Percentiles rank a stretch among this genome's conserved stretches.
These are phyloP conservation scores for Candida oleophila DNA, from an alignment of 805 yeast genomes.

Conservation along the genomic window DNA sequence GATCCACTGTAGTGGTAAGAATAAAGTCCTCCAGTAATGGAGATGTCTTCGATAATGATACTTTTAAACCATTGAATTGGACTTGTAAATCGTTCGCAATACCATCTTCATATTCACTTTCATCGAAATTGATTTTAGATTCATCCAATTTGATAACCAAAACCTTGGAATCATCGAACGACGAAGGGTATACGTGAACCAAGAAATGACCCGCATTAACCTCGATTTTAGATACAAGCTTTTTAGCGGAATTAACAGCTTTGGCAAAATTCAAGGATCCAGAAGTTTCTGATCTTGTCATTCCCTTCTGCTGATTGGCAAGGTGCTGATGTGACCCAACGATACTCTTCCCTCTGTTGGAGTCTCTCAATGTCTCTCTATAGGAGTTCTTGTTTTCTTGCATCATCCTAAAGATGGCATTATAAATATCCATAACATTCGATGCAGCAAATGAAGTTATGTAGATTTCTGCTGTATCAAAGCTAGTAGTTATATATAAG, in stretches of 20 bases:
- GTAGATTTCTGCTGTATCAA: conserved; percentile 57
- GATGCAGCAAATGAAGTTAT: conserved; percentile 86
- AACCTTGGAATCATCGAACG: conserved; percentile 75
- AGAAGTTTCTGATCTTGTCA: background rate
- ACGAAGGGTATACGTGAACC: conserved; percentile 77
- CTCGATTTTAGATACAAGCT: conserved; percentile 66
- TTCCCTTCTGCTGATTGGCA: background rate
- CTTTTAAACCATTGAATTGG: conserved; percentile 58
- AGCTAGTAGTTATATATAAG: conserved; percentile 49
- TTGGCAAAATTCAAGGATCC: background rate
- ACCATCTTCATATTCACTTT: conserved; percentile 42
- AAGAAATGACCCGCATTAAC: conserved; percentile 56
- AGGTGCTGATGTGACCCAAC: background rate
- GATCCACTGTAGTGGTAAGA: conserved; percentile 45
- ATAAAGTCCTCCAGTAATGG: conserved; percentile 52
- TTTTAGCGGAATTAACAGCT: conserved; percentile 16
- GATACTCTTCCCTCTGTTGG: conserved; percentile 24
- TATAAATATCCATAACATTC: conserved; percentile 73
- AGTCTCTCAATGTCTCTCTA: conserved; percentile 69
- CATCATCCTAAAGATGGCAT: conserved; percentile 65
- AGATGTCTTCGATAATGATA: conserved; percentile 63
- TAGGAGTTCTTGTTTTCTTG: conserved; percentile 74
- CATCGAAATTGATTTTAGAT: conserved; percentile 51
- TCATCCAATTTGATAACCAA: conserved; percentile 60
- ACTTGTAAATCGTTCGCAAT: conserved; percentile 60